Percentiles rank a stretch among this genome's conserved stretches.
Conservation (phyloP, 2,329 filamentous ascomycete genomes). For the Iodosphaeria phyllophila region DNA sequence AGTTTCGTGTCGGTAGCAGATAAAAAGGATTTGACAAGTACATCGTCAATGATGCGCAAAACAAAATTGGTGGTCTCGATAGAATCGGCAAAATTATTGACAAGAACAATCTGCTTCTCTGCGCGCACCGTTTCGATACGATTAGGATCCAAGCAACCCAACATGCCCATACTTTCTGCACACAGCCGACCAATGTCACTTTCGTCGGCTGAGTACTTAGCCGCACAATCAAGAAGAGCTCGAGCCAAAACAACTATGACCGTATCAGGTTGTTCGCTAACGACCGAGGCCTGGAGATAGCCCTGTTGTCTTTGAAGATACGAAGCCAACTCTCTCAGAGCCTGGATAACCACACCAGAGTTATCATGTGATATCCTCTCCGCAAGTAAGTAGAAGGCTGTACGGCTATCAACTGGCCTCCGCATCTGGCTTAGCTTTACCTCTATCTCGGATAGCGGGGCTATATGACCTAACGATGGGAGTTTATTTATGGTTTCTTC, state of each 20-base stretch:
- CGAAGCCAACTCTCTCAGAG: slow-evolving; percentile 55
- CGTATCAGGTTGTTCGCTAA: slow-evolving; percentile 68
- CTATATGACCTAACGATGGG: slow-evolving; percentile 57
- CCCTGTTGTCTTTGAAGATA: slow-evolving; percentile 59
- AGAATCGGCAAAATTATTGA: slow-evolving; percentile 66
- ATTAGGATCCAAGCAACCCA: slow-evolving; percentile 86
- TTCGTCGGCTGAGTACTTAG: slow-evolving; percentile 56
- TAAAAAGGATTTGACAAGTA: slow-evolving; percentile 79
- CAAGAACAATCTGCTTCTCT: slow-evolving; percentile 66
- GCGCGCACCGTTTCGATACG: slow-evolving; percentile 64
- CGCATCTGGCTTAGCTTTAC: slow-evolving; percentile 45
- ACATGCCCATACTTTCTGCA: slow-evolving; percentile 66
- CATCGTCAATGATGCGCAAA: slow-evolving; percentile 66
- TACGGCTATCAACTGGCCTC: slow-evolving; percentile 42
- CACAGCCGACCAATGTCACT: slow-evolving; percentile 52
- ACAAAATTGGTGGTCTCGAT: slow-evolving; percentile 75
- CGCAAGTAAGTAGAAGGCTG: slow-evolving; percentile 51
- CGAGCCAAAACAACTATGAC: slow-evolving; percentile 55
- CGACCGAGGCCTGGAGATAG: slow-evolving; percentile 59
- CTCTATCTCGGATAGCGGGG: slow-evolving; percentile 50
- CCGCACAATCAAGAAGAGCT: slow-evolving; percentile 67
- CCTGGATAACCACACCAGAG: slow-evolving; percentile 65
- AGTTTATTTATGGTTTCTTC: slow-evolving; percentile 52
- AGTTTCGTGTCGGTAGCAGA: slow-evolving; percentile 74
- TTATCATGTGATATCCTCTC: slow-evolving; percentile 68